Percentiles rank a stretch among this genome's conserved stretches.
phyloP scores from a whole-genome alignment of 208 protist species.

The Trypanosoma melophagium region DNA sequence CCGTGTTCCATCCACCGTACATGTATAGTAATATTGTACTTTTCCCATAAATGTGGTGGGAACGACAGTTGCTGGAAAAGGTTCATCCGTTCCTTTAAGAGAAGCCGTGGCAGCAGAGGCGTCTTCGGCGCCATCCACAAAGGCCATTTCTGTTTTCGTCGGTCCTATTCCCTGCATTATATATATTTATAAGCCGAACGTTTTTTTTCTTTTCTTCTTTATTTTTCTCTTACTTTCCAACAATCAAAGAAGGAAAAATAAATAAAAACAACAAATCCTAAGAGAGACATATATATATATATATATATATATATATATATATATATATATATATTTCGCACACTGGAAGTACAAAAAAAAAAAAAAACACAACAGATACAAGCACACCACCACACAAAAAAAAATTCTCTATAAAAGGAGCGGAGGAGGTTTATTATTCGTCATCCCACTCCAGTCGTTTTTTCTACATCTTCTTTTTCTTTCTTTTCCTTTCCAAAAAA shows the following conservation, averaged over 20 bases:
- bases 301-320: slow-evolving; percentile 6
- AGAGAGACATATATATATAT: slow-evolving; percentile 10
- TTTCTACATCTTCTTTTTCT: too few species aligned
- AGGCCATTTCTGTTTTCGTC: slow-evolving; percentile 32
- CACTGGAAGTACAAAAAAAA: too few species aligned
- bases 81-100: not conserved
- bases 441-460: too few species aligned
- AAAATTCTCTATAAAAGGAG: too few species aligned
- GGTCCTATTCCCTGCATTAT: not conserved
- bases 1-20: slow-evolving; percentile 24
- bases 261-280: not conserved
- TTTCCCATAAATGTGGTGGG: slow-evolving; percentile 20
- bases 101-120: not conserved
- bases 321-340: not conserved
- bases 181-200: not conserved
- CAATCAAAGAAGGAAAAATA: too few species aligned
- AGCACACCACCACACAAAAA: too few species aligned
- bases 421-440: too few species aligned
- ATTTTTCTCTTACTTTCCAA: not conserved
- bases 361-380: too few species aligned
- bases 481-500: too few species aligned
- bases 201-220: not conserved
- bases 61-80: not conserved
- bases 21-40: slow-evolving; percentile 25
- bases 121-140: slow-evolving; percentile 31